Evolutionary conservation across 768 basidiomycete species (phyloP).

Genomic region (Rhizopogon rudus): DNA sequence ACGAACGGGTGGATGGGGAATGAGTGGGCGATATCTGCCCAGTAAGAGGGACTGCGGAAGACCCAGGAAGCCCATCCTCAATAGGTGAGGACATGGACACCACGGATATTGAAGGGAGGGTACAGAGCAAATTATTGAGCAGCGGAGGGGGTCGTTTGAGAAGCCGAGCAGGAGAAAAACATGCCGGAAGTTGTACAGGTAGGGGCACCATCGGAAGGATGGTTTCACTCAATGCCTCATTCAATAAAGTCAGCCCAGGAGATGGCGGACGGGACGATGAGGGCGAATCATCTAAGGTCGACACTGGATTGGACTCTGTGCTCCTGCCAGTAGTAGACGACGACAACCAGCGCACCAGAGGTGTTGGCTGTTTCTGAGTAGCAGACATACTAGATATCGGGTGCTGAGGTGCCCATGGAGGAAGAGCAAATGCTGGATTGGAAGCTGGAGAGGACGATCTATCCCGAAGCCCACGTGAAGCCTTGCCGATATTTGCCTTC

Average conservation of each 20-base stretch:
- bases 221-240: slow-evolving; percentile 41
- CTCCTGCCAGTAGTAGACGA: not conserved
- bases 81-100: slow-evolving; percentile 30
- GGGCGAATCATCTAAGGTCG: not conserved
- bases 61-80: not conserved
- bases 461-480: slow-evolving; percentile 1
- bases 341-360: slow-evolving; percentile 1
- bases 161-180: slow-evolving; percentile 27
- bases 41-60: slow-evolving; percentile 12
- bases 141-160: slow-evolving; percentile 45
- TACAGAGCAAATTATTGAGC: slow-evolving; percentile 50
- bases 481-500: not conserved
- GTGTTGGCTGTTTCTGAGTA: not conserved
- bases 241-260: slow-evolving; percentile 34
- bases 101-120: slow-evolving; percentile 59
- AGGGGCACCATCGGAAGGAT: slow-evolving; percentile 38
- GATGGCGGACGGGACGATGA: slow-evolving; percentile 28
- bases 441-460: not conserved
- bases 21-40: slow-evolving; percentile 23
- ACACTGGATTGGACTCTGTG: not conserved
- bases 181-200: slow-evolving; percentile 35
- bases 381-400: not conserved
- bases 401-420: not conserved
- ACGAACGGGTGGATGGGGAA: slow-evolving; percentile 41
- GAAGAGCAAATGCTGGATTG: not conserved